phyloP scores from a whole-genome alignment of 75 land plant species.

The Pseudotsuga menziesii region DNA sequence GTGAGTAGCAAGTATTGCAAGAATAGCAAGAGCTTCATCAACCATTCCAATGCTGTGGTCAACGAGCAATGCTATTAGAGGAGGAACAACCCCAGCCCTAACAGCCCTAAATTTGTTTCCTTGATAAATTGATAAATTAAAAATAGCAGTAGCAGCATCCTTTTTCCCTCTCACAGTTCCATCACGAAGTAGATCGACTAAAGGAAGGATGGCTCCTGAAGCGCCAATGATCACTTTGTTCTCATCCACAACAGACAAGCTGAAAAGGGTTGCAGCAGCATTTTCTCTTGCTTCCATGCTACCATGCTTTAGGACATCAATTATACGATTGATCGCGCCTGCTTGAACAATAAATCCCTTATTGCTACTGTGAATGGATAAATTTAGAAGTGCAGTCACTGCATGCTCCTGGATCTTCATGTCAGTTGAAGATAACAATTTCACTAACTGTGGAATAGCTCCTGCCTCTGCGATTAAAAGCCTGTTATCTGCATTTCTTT shows the following conservation, averaged over 20 bases:
- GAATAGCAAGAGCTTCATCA: slow-evolving; percentile 82
- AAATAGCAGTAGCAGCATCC: slow-evolving; percentile 92
- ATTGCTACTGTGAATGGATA: slow-evolving; percentile 79
- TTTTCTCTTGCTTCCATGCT: slow-evolving; percentile 92
- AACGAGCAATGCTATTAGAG: slow-evolving; percentile 55
- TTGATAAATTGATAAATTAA: slow-evolving; percentile 77
- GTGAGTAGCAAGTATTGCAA: slow-evolving; percentile 83
- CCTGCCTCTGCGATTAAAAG: slow-evolving; percentile 82
- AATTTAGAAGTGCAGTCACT: slow-evolving; percentile 82
- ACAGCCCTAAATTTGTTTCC: slow-evolving; percentile 83
- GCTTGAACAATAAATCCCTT: slow-evolving; percentile 69
- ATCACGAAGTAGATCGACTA: slow-evolving; percentile 59
- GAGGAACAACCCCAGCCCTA: slow-evolving; percentile 66
- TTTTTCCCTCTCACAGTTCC: slow-evolving; percentile 90
- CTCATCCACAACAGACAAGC: slow-evolving; percentile 77
- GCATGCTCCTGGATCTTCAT: slow-evolving; percentile 79
- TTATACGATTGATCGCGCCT: slow-evolving; percentile 73
- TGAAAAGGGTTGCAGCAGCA: slow-evolving; percentile 96
- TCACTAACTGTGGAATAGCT: slow-evolving; percentile 73
- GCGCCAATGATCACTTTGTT: slow-evolving; percentile 77
- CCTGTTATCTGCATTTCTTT: slow-evolving; percentile 70
- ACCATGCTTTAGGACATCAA: slow-evolving; percentile 73
- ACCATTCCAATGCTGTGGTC: slow-evolving; percentile 78
- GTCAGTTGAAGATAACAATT: slow-evolving; percentile 56
- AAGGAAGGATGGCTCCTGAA: slow-evolving; percentile 76